Conservation (phyloP, 768 basidiomycete species). For the Russula earlei region DNA sequence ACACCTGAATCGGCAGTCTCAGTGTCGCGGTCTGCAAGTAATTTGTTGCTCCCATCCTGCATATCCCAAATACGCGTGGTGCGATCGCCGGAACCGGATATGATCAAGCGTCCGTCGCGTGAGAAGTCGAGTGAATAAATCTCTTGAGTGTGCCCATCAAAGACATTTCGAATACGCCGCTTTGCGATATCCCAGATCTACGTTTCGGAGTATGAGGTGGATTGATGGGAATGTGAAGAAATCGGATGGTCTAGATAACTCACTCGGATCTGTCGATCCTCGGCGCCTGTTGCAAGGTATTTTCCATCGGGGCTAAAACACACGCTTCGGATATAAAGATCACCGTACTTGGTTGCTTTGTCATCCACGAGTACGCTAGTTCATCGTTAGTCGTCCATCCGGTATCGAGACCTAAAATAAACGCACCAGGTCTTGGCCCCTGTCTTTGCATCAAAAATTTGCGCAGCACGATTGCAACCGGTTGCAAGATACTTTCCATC, state of each 20-base stretch:
- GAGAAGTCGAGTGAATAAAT: constrained; percentile 94
- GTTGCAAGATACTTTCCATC: constrained; percentile 91
- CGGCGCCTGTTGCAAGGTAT: constrained; percentile 70
- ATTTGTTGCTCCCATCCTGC: constrained; percentile 35
- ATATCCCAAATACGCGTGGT: constrained; percentile 56
- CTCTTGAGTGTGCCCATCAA: constrained; percentile 86
- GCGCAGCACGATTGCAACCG: constrained; percentile 91
- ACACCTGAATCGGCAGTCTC: constrained; percentile 51
- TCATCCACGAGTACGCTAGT: constrained; percentile 71
- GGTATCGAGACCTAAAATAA: background rate
- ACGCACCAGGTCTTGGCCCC: constrained; percentile 76
- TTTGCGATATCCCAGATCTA: constrained; percentile 90
- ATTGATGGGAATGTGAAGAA: background rate
- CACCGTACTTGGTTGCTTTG: constrained; percentile 58
- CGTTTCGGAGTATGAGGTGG: background rate
- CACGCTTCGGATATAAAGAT: constrained; percentile 84
- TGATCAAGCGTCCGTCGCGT: constrained; percentile 73
- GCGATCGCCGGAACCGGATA: constrained; percentile 80
- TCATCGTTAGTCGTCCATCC: background rate
- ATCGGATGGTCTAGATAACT: constrained; percentile 21
- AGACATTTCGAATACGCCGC: constrained; percentile 67
- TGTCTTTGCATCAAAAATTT: constrained; percentile 89
- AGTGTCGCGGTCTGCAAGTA: constrained; percentile 39
- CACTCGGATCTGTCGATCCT: constrained; percentile 88
- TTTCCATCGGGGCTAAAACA: constrained; percentile 70